Conservation (phyloP, 306 rosid genomes). For the Styphnolobium japonicum region DNA sequence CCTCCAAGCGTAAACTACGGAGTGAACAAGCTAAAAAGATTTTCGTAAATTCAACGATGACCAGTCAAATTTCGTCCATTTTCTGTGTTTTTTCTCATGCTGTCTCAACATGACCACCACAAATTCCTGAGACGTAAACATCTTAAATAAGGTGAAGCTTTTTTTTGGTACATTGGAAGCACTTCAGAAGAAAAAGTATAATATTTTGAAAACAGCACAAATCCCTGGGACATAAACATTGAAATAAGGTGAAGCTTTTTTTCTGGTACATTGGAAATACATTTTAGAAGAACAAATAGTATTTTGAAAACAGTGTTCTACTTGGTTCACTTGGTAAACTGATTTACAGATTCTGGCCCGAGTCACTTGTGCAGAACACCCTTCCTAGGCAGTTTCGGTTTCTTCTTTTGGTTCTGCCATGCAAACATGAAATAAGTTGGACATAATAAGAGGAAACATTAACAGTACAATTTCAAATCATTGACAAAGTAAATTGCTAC, state of each 20-base stretch:
- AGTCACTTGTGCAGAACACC: conserved; percentile 79
- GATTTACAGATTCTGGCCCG: conserved; percentile 5
- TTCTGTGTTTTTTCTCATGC: not conserved
- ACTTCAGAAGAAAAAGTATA: not conserved
- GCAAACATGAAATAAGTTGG: not conserved
- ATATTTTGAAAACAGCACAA: not conserved
- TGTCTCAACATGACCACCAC: not conserved
- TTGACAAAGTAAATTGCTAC: conserved; percentile 30
- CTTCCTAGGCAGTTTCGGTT: conserved; percentile 69
- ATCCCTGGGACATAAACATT: not conserved
- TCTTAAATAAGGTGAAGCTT: not conserved
- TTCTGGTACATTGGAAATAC: not conserved
- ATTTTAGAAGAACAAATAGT: not conserved
- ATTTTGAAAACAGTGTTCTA: not conserved
- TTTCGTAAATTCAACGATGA: too few relatives aligned
- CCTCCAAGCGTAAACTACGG: too few relatives aligned
- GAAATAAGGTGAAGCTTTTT: not conserved
- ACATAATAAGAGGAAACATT: not conserved
- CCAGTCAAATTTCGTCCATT: not conserved
- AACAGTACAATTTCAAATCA: not conserved
- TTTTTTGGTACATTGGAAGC: not conserved
- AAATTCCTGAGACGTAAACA: not conserved
- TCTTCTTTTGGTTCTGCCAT: conserved; percentile 68
- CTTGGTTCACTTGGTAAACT: not conserved
- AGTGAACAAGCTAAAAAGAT: too few relatives aligned